These are phyloP conservation scores for Hamamelis virginiana DNA, from an alignment of 164 flowering plant genomes.

Conservation along the genomic window DNA sequence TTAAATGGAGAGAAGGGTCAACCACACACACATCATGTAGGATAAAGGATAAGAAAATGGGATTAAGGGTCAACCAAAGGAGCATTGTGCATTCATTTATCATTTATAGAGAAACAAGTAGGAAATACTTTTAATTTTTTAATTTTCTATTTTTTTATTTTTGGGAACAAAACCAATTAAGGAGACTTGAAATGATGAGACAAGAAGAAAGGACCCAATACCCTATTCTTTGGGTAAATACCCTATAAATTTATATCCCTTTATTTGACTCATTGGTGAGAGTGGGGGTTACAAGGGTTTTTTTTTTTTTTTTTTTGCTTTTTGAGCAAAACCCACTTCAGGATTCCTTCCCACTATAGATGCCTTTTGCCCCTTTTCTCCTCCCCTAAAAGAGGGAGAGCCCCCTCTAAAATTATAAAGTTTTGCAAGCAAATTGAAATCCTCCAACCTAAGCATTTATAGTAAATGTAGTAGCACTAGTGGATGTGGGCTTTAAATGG, in stretches of 20 bases:
- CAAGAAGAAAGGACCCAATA: conserved; percentile 15
- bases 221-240: conserved; percentile 4
- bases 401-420: conserved; percentile 4
- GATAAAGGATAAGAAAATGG: neutral
- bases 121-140: too few relatives aligned
- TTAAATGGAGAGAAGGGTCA: neutral
- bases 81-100: neutral
- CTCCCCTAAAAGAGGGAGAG: conserved; percentile 22
- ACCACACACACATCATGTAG: neutral
- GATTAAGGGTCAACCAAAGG: neutral
- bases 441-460: conserved; percentile 16
- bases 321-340: conserved; percentile 27
- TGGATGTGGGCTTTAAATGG: conserved; percentile 10
- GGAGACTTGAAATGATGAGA: conserved; percentile 16
- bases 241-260: conserved; percentile 4
- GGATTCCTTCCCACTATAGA: conserved; percentile 34
- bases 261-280: conserved; percentile 25
- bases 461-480: conserved; percentile 8
- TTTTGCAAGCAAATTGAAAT: neutral
- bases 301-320: conserved; percentile 16
- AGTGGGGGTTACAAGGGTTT: conserved; percentile 4
- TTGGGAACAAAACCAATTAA: neutral
- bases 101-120: neutral
- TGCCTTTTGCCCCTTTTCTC: conserved; percentile 13
- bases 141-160: too few relatives aligned